Conservation (phyloP, 129 eudicot species). For the Silybum marianum region DNA sequence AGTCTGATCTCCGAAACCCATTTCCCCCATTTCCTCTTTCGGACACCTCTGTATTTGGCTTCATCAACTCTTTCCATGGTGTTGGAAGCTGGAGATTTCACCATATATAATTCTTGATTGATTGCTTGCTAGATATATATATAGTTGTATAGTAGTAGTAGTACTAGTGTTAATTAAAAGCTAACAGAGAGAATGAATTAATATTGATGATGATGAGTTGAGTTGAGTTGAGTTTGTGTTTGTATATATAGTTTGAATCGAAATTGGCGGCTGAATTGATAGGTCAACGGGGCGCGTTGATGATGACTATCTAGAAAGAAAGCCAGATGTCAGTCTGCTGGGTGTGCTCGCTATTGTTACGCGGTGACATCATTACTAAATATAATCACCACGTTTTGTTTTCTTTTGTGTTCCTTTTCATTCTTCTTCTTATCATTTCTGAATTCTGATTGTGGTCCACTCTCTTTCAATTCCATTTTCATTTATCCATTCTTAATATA, state of each 20-base stretch:
- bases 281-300: slow-evolving; percentile 37
- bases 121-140: no score
- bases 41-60: slow-evolving; percentile 36
- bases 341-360: not conserved
- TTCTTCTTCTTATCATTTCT: not conserved
- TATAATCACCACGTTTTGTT: slow-evolving; percentile 22
- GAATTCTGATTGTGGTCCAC: not conserved
- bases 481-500: not conserved
- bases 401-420: not conserved
- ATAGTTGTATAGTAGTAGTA: no score
- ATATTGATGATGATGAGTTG: not conserved
- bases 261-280: slow-evolving; percentile 19
- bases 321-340: slow-evolving; percentile 11
- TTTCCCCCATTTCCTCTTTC: slow-evolving; percentile 58
- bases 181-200: no score
- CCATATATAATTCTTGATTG: not conserved
- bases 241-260: slow-evolving; percentile 23
- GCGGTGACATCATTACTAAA: slow-evolving; percentile 34
- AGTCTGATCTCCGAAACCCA: slow-evolving; percentile 50
- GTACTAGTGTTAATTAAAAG: no score
- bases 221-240: not conserved
- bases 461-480: not conserved
- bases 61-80: not conserved
- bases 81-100: not conserved
- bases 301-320: slow-evolving; percentile 20